Base-by-base conservation (phyloP, 176 grass and related monocot species). In the Aegilops bicornis region DNA sequence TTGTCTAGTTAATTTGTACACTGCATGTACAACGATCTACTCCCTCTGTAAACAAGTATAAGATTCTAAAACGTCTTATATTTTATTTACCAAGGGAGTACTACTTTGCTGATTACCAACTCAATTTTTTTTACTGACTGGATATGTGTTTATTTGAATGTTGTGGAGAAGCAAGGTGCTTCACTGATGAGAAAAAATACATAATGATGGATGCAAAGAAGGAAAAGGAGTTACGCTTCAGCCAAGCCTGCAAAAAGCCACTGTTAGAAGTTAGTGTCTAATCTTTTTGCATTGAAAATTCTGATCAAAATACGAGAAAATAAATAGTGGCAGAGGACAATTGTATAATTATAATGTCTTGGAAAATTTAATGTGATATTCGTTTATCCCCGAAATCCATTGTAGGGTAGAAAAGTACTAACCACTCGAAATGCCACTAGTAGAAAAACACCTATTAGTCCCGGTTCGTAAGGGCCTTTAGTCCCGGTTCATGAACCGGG, bases 131-230 rank as follows among this genome's bases (percentile, higher is more conserved):
- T n/a, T n/a, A n/a, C n/a, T n/a, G n/a, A n/a, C n/a, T n/a, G n/a
- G n/a, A n/a, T n/a, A n/a, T n/a, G n/a, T n/a, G n/a, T n/a, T n/a
- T n/a, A n/a, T n/a, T 98, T 67, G 87, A 94, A 69, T 91, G 79
- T 79, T 96, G 96, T 89, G 67, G 73, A 7, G 79, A 91, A 79
- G 91, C 90, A 74, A 90, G 88, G 42, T 88, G 88, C 74, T 90
- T 92, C 88, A 81, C 94, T 79, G 91, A 93, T 89, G 93, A 98
- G 54, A 93, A 89, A 76, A 90, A 81, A 52, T 96, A 94, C 78
- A 92, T 96, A 86, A 27, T 96, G 90, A 94, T 91, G 74, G 96
- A 98, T 94, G 4, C 78, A 64, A 94, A 96, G 82, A 98, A 94
- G 82, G 96, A 98, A 81, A 96, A 80, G 65, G 90, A 94, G 60